Conservation (phyloP, 2,329 filamentous ascomycete genomes). For the Exophiala phaeomuriformis region DNA sequence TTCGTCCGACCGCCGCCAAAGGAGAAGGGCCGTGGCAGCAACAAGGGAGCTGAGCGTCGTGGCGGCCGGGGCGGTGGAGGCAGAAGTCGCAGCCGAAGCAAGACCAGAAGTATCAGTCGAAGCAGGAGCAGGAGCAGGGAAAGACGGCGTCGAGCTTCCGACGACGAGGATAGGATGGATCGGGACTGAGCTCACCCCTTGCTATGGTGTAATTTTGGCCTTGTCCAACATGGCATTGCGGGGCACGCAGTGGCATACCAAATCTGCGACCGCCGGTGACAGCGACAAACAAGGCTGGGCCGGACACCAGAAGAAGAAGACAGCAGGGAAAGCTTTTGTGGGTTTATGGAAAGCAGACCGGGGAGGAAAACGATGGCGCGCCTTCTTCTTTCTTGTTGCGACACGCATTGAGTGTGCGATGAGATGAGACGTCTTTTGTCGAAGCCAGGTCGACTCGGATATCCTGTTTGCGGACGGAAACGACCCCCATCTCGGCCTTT, state of each 20-base stretch:
- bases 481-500: no score
- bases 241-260: background rate
- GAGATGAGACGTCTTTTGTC: no score
- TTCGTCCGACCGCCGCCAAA: constrained; percentile 57
- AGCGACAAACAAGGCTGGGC: no score
- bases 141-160: background rate
- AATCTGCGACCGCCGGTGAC: background rate
- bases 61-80: constrained; percentile 35
- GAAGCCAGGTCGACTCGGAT: no score
- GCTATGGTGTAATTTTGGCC: background rate
- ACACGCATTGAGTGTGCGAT: no score
- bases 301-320: no score
- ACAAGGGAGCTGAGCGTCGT: constrained; percentile 14
- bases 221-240: background rate
- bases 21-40: constrained; percentile 36
- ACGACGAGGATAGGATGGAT: constrained; percentile 22
- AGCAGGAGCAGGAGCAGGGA: constrained; percentile 3
- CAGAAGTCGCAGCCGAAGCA: constrained; percentile 40
- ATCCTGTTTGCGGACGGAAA: no score
- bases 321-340: no score
- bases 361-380: no score
- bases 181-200: constrained; percentile 10
- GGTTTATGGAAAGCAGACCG: no score
- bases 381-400: no score
- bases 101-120: constrained; percentile 28